Base-by-base conservation (phyloP, 164 flowering plant species). In the Kingdonia uniflora region DNA sequence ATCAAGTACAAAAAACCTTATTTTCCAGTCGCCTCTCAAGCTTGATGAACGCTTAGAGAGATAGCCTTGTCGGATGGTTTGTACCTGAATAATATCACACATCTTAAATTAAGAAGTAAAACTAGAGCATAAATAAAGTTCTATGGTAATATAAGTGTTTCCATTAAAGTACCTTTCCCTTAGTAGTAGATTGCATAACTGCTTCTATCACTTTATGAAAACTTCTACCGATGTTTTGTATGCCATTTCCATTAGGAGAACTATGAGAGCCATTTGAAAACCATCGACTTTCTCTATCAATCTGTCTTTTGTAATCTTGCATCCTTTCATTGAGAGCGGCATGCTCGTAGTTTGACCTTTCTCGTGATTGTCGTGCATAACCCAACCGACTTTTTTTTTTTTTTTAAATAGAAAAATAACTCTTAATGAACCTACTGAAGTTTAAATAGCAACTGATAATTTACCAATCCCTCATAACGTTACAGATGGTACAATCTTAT, bases 11-110 rank as follows among this genome's bases (percentile, higher is more conserved):
- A 91, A 91, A 69, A 78, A 91, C 56, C 97, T 79, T 65, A 95
- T 80, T 59, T 91, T 91, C 97, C 96, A 91, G 64, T 91, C 97
- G 69, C 78, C 96, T 63, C 97, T 80, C 72, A 91, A 65, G 60
- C 80, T 91, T 51, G 97, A 87, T 44, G 97, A 91, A 38, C 96
- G 97, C 51, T 91, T 91, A 20, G 87, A 83, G 12, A 91, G 88
- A 69, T 91, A 91, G 49, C 97, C 97, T 79, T 91, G 95, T 35
- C 85, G 77, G 67, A 91, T 87, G 17, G 84, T 87, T 77, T 91
- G 96, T 65, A 91, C 92, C 97, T 91, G 70, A 61, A 29, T 29
- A 69, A 66, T 20, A 57, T 52, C 53, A 45, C 4, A 3, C n/a
- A 55, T 49, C 29, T 68, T 49, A 73, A 68, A 39, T 8, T 3